Base-by-base conservation (phyloP, 192 early-diverging fungal species). In the Mycoemilia scoparia region DNA sequence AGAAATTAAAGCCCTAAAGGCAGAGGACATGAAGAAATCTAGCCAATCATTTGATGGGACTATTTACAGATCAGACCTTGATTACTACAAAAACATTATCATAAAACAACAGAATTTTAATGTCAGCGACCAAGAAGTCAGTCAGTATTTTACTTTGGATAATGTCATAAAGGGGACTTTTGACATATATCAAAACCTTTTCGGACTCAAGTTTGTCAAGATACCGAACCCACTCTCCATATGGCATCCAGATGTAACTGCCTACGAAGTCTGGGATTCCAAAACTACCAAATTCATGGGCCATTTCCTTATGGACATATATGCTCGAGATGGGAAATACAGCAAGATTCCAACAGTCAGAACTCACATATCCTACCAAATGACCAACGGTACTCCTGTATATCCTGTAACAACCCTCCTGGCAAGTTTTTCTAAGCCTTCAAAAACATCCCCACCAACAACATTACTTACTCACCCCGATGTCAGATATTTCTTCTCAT, bases 401-500 rank as follows among this genome's bases (percentile, higher is more conserved):
- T 51, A 46, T 24, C 75, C 76, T 25, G 64, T 69, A 21, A 70
- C 70, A 1, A 74, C 59, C 12, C 77, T 79, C 66, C 59, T 77
- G 20, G 62, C 58, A 28, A 74, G 69, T 49, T 74, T 74, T 21
- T 61, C 69, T 32, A 71, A 71, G 29, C 65, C 71, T 1, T 75
- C 77, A 12, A 43, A 72, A 4, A 50, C 54, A 5, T 56, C 70
- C 20, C 84, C 82, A 7, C n/a, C n/a, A n/a, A n/a, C n/a, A n/a
- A 72, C 77, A 5, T 50, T 84, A 20, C 61, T 84, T 19, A 76
- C 76, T 43, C 84, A 87, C 54, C 67, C 68, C 41, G 84, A 87
- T 51, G 74, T 82, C 7, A 45, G 70, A 12, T 84, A 81, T 8
- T 74, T 76, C 18, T 79, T 81, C 54, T 81, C 84, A 46, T 81